These are phyloP conservation scores for Escovopsis sp. DNA, from an alignment of 2,329 filamentous ascomycete species.

Conservation along the genomic window DNA sequence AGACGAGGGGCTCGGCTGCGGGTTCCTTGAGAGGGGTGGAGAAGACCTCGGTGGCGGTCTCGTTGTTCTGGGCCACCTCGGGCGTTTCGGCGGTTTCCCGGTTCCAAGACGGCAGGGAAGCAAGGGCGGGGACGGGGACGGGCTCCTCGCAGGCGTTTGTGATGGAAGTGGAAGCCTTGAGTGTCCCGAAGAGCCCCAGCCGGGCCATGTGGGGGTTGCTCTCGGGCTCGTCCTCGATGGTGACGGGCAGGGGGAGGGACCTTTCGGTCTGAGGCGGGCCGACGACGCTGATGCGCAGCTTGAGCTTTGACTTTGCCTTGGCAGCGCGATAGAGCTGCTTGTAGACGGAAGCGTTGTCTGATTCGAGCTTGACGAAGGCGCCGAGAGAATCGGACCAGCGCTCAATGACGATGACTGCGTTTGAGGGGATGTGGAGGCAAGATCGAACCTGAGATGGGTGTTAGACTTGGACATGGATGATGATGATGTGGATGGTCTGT, in stretches of 20 bases:
- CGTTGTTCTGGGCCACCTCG: no score
- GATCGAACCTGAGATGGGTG: slow-evolving; percentile 17
- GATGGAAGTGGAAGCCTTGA: no score
- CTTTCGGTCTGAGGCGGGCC: slow-evolving; percentile 17
- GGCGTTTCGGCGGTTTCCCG: no score
- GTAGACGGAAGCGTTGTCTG: slow-evolving; percentile 67
- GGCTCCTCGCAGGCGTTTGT: no score
- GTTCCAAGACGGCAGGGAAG: background rate
- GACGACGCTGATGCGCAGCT: slow-evolving; percentile 54
- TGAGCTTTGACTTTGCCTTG: slow-evolving; percentile 95
- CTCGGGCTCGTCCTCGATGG: slow-evolving; percentile 36
- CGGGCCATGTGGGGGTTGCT: slow-evolving; percentile 5
- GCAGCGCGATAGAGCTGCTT: slow-evolving; percentile 94
- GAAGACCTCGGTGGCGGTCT: no score
- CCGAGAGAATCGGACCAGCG: slow-evolving; percentile 89
- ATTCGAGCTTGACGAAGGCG: slow-evolving; percentile 64
- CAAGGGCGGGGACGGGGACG: background rate
- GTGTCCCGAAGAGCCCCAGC: slow-evolving; percentile 5
- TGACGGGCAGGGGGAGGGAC: slow-evolving; percentile 24
- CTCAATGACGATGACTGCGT: slow-evolving; percentile 49
- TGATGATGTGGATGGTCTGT: background rate
- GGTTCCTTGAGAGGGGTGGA: no score
- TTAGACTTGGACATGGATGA: no score
- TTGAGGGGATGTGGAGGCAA: slow-evolving; percentile 19
- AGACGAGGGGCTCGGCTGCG: background rate